A percentile compares a stretch with the other conserved stretches of the same genome.
Evolutionary conservation across 495 filamentous ascomycete species (phyloP).

Genomic region (Pseudotulostoma volvatum): DNA sequence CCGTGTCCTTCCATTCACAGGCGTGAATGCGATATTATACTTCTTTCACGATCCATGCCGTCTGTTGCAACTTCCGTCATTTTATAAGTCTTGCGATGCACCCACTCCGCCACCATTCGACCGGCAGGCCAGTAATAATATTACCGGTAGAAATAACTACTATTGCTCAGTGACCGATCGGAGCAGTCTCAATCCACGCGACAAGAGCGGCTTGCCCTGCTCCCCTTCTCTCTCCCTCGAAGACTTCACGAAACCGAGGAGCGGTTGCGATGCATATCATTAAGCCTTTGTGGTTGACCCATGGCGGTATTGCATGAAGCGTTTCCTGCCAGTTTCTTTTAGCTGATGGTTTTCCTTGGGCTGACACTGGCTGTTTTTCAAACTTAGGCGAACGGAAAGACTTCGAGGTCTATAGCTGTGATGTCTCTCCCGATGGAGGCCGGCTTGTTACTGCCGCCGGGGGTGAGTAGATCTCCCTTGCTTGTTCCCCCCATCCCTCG

Average conservation of each 20-base stretch:
- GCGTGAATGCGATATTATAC: too few relatives aligned
- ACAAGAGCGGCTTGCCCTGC: too few relatives aligned
- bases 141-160: too few relatives aligned
- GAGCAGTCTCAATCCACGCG: too few relatives aligned
- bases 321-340: slow-evolving; percentile 7
- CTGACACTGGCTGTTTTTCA: slow-evolving; percentile 2
- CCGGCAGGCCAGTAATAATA: too few relatives aligned
- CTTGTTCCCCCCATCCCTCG: too few relatives aligned
- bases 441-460: slow-evolving; percentile 85
- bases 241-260: too few relatives aligned
- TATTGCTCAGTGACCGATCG: too few relatives aligned
- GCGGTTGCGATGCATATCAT: slow-evolving; percentile 60
- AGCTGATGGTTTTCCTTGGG: too few relatives aligned
- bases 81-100: slow-evolving; percentile 2
- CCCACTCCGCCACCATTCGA: too few relatives aligned
- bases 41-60: neutral
- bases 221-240: too few relatives aligned
- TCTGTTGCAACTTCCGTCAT: neutral
- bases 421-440: slow-evolving; percentile 85
- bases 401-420: slow-evolving; percentile 93
- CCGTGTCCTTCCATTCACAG: too few relatives aligned
- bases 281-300: slow-evolving; percentile 85
- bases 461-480: slow-evolving; percentile 40
- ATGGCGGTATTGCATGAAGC: slow-evolving; percentile 46
- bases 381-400: slow-evolving; percentile 76